These are phyloP conservation scores for Castanea mollissima DNA, from an alignment of 306 rosid genomes.

Conservation along the genomic window DNA sequence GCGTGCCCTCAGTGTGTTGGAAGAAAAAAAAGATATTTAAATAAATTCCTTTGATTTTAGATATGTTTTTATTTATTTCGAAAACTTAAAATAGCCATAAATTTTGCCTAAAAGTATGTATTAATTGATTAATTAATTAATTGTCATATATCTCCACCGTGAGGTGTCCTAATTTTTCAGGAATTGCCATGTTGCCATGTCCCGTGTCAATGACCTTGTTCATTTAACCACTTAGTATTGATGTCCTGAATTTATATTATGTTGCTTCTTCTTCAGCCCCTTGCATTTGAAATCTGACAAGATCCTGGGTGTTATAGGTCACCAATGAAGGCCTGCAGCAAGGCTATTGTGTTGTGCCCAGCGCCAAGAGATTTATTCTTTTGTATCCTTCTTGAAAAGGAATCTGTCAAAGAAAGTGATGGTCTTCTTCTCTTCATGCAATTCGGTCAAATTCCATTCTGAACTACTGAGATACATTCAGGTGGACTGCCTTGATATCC, in stretches of 20 bases:
- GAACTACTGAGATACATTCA: conserved; percentile 75
- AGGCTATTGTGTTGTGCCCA: conserved; percentile 88
- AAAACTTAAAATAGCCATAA: too few relatives aligned
- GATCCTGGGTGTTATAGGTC: conserved; percentile 46
- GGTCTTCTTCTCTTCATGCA: conserved; percentile 98
- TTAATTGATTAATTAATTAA: too few relatives aligned
- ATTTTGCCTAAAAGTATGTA: too few relatives aligned
- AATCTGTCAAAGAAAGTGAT: conserved; percentile 74
- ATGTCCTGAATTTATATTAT: neutral
- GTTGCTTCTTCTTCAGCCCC: conserved; percentile 6
- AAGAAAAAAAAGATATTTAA: too few relatives aligned
- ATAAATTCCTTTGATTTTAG: too few relatives aligned
- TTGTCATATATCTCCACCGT: too few relatives aligned
- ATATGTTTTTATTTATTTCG: too few relatives aligned
- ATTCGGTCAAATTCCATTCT: conserved; percentile 84
- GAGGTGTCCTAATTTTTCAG: too few relatives aligned
- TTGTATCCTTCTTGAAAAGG: conserved; percentile 79
- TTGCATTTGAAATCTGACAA: conserved; percentile 17
- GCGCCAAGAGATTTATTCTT: conserved; percentile 75
- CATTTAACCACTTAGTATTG: too few relatives aligned
- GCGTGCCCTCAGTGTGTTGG: too few relatives aligned
- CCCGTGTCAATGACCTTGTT: too few relatives aligned
- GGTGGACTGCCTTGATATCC: conserved; percentile 76
- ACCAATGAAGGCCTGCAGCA: conserved; percentile 96
- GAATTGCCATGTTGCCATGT: too few relatives aligned